Evolutionary conservation across 768 basidiomycete genomes (phyloP).

Genomic region (Mycena capillaripes): DNA sequence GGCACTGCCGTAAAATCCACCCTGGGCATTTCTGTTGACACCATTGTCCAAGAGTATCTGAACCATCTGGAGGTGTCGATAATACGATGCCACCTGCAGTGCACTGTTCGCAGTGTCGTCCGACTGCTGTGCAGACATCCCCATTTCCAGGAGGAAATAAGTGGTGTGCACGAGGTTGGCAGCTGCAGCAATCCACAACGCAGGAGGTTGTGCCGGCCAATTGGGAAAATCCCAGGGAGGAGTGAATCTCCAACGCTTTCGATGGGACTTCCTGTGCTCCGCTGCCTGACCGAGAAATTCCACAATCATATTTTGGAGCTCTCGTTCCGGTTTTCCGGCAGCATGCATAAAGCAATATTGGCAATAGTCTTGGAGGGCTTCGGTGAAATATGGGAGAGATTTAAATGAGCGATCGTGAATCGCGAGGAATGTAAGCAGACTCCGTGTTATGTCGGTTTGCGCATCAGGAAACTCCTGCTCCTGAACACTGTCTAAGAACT

Average conservation of each 20-base stretch:
- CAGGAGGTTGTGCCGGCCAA: not conserved
- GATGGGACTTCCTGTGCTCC: no score
- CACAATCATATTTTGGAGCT: not conserved
- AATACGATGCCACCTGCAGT: not conserved
- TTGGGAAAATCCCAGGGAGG: not conserved
- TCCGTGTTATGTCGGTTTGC: no score
- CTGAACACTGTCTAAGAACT: not conserved
- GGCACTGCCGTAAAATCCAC: not conserved
- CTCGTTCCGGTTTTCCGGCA: not conserved
- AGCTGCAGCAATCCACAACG: conserved; percentile 1
- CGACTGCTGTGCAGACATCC: not conserved
- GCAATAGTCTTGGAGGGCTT: not conserved
- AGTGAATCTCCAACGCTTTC: not conserved
- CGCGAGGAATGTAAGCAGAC: not conserved
- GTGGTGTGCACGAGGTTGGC: not conserved
- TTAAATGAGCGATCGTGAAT: no score
- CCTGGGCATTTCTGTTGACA: not conserved
- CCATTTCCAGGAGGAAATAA: not conserved
- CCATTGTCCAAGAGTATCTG: not conserved
- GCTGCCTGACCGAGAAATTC: no score
- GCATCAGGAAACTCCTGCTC: no score
- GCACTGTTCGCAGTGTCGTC: not conserved
- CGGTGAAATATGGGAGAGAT: no score
- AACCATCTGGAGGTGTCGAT: not conserved
- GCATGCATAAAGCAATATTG: not conserved